phyloP scores from a whole-genome alignment of 768 basidiomycete species.

The Agaricus blazei region DNA sequence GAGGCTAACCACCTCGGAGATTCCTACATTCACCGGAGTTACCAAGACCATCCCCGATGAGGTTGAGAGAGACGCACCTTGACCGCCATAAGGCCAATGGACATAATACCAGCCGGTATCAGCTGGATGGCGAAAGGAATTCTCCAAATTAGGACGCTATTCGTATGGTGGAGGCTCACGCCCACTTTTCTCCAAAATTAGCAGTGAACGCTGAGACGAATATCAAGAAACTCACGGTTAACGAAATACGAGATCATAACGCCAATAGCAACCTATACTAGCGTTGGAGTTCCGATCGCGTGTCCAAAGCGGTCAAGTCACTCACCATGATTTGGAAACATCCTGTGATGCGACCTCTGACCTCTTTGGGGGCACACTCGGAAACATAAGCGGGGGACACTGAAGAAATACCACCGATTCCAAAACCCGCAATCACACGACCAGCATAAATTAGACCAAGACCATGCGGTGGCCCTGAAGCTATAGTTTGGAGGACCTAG shows the following conservation, averaged over 20 bases:
- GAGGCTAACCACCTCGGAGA: constrained; percentile 77
- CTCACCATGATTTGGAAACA: constrained; percentile 80
- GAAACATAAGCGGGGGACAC: constrained; percentile 84
- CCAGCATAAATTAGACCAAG: constrained; percentile 74
- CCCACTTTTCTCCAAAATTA: constrained; percentile 40
- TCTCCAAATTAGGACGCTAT: constrained; percentile 53
- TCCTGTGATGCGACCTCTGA: constrained; percentile 82
- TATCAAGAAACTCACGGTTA: constrained; percentile 48
- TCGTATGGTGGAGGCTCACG: constrained; percentile 46
- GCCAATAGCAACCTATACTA: constrained; percentile 57
- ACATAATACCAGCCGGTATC: constrained; percentile 69
- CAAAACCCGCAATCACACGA: constrained; percentile 74
- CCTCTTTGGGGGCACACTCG: constrained; percentile 83
- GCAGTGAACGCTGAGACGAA: neutral
- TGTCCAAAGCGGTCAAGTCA: neutral
- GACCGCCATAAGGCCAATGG: constrained; percentile 59
- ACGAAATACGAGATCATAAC: constrained; percentile 85
- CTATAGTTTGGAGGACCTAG: constrained; percentile 68
- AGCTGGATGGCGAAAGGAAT: constrained; percentile 75
- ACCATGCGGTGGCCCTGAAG: constrained; percentile 46
- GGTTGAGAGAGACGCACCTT: constrained; percentile 30
- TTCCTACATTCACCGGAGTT: constrained; percentile 35
- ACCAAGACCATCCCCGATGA: neutral
- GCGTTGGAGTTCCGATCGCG: neutral
- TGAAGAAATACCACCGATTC: constrained; percentile 79